Evolutionary conservation across 768 basidiomycete species (phyloP).

Genomic region (Termitomyces sp.): DNA sequence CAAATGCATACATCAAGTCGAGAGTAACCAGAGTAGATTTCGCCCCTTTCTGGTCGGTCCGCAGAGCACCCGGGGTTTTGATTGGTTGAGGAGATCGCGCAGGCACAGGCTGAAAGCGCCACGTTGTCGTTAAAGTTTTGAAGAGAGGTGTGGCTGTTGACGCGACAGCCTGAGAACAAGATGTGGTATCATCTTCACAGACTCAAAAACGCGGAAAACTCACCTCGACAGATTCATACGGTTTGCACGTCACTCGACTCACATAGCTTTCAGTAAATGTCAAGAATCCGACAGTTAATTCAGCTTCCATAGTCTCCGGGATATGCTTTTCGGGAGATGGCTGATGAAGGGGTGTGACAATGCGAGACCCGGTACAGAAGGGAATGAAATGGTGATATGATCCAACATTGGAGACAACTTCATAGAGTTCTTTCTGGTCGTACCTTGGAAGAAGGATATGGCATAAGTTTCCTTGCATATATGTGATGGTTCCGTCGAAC

Average conservation of each 20-base stretch:
- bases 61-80: slow-evolving; percentile 13
- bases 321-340: slow-evolving; percentile 18
- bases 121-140: slow-evolving; percentile 62
- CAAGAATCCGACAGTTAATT: slow-evolving; percentile 86
- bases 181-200: neutral
- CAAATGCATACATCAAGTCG: slow-evolving; percentile 81
- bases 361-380: slow-evolving; percentile 72
- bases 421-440: slow-evolving; percentile 70
- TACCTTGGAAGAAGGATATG: slow-evolving; percentile 46
- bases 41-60: slow-evolving; percentile 12
- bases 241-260: slow-evolving; percentile 76
- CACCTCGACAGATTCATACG: slow-evolving; percentile 77
- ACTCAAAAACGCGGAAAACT: slow-evolving; percentile 17
- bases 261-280: slow-evolving; percentile 84
- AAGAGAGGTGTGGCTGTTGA: slow-evolving; percentile 70
- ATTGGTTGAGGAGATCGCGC: slow-evolving; percentile 32
- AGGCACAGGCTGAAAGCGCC: slow-evolving; percentile 65
- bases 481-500: slow-evolving; percentile 23
- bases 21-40: slow-evolving; percentile 78
- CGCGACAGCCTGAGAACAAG: slow-evolving; percentile 51
- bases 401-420: slow-evolving; percentile 80
- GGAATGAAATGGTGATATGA: slow-evolving; percentile 88
- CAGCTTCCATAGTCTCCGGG: slow-evolving; percentile 56
- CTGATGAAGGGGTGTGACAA: slow-evolving; percentile 35
- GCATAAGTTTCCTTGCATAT: neutral